Evolutionary conservation across 805 yeast genomes (phyloP).

Genomic region (Ogataea trehaloabstinens): DNA sequence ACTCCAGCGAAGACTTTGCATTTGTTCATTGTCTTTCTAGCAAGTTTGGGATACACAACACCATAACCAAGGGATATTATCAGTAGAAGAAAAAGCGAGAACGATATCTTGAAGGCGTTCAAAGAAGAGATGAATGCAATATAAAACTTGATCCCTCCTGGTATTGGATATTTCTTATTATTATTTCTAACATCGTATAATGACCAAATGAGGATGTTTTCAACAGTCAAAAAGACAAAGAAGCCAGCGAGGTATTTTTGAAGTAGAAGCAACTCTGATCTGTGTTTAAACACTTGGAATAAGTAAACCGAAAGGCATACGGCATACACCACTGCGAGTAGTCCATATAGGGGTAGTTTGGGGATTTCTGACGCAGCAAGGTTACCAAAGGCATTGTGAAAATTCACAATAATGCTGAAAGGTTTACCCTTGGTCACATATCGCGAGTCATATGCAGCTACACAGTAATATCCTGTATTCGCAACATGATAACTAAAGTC

Average conservation of each 20-base stretch:
- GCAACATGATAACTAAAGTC: conserved; percentile 61
- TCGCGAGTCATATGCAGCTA: conserved; percentile 59
- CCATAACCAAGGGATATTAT: conserved; percentile 93
- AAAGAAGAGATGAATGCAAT: conserved; percentile 74
- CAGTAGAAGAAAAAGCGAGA: conserved; percentile 81
- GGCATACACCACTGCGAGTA: conserved; percentile 78
- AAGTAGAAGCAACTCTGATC: conserved; percentile 82
- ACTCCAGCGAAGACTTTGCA: conserved; percentile 58
- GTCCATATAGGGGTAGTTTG: conserved; percentile 84
- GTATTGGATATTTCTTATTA: conserved; percentile 35
- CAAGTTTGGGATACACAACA: conserved; percentile 83
- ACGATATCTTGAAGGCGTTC: conserved; percentile 78
- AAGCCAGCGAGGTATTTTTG: conserved; percentile 89
- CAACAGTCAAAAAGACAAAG: conserved; percentile 76
- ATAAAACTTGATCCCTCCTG: conserved; percentile 59
- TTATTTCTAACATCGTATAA: conserved; percentile 80
- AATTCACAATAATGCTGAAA: conserved; percentile 69
- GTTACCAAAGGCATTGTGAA: conserved; percentile 90
- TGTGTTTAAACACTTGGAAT: conserved; percentile 79
- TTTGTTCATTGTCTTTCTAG: conserved; percentile 68
- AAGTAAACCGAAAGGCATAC: conserved; percentile 80
- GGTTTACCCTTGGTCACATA: conserved; percentile 28
- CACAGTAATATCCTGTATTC: conserved; percentile 90
- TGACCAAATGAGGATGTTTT: conserved; percentile 87
- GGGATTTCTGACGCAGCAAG: conserved; percentile 90